Conservation (phyloP, 2,329 filamentous ascomycete species). For the Mollisia scopiformis region DNA sequence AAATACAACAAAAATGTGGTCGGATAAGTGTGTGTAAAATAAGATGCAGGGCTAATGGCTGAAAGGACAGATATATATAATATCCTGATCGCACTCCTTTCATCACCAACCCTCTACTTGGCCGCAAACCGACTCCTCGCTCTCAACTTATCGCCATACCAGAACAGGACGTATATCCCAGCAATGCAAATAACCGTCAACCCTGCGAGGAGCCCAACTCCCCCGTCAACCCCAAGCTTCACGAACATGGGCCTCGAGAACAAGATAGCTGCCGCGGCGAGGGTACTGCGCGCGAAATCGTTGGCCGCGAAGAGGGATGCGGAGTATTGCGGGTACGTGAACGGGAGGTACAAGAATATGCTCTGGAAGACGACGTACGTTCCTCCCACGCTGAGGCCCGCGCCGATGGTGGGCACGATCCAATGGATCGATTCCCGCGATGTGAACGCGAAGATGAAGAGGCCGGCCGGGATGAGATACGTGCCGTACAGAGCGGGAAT, state of each 20-base stretch:
- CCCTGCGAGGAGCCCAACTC: conserved; percentile 44
- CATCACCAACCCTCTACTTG: too few relatives aligned
- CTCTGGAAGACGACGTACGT: conserved; percentile 54
- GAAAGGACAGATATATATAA: too few relatives aligned
- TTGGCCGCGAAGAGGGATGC: conserved; percentile 62
- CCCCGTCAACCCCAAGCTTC: conserved; percentile 46
- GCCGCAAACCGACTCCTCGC: conserved; percentile 19
- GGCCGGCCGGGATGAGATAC: conserved; percentile 54
- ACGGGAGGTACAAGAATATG: conserved; percentile 60
- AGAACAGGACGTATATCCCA: conserved; percentile 49
- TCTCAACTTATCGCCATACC: conserved; percentile 11
- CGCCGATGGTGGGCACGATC: conserved; percentile 56
- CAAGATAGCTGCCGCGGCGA: conserved; percentile 47
- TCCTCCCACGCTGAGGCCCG: conserved; percentile 56
- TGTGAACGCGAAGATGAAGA: conserved; percentile 62
- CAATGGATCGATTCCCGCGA: conserved; percentile 51
- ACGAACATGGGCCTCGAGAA: conserved; percentile 47
- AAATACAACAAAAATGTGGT: too few relatives aligned
- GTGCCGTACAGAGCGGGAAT: conserved; percentile 53
- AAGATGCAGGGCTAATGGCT: too few relatives aligned
- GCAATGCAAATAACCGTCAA: conserved; percentile 42
- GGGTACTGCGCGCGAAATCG: conserved; percentile 42
- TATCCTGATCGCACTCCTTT: too few relatives aligned
- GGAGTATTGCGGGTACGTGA: conserved; percentile 56
- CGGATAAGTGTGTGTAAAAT: too few relatives aligned